Base-by-base conservation (phyloP, 148 eudicot genomes). In the Linanthus parryae region DNA sequence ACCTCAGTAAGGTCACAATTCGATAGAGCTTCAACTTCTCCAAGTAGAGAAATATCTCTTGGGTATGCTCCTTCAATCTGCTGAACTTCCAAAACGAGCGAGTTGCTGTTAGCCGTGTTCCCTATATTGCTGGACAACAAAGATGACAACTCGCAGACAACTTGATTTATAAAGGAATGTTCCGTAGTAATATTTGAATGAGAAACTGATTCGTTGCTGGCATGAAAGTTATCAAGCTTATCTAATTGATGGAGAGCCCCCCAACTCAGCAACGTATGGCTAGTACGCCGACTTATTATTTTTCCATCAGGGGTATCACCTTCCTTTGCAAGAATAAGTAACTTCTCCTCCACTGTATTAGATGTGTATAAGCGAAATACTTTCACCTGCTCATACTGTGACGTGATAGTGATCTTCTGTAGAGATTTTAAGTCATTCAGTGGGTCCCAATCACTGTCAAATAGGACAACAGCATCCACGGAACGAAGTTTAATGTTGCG, bases 361-460 rank as follows among this genome's bases (percentile, higher is more conserved):
- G 66, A 42, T 48, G 84, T 71, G 64, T 81, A 88, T 27, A 88
- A 60, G 13, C 94, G 89, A 44, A 84, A 78, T 14, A 84, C 73
- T 36, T 79, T 81, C 48, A 88, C 53, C 34, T 63, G 68, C 61
- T 81, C 76, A 43, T 58, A 70, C 62, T 67, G 74, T 3, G 96
- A 76, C 56, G 68, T 70, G 40, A 79, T 54, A 9, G 65, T 64
- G 60, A 88, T 74, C 75, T 66, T 88, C 50, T 79, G 72, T 34
- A 88, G 55, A 29, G 89, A 76, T 71, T 30, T 76, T 58, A 88
- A 43, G 57, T 88, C 94, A 68, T 74, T 74, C 17, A 52, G 59
- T 43, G 94, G 96, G 65, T 79, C 71, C 89, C 83, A 84, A 51
- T 84, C 82, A 63, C 89, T 88, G 59, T 77, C 67, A 44, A 78